Conservation (phyloP, 1,284 basidiomycete genomes). For the Fomes fomentarius region DNA sequence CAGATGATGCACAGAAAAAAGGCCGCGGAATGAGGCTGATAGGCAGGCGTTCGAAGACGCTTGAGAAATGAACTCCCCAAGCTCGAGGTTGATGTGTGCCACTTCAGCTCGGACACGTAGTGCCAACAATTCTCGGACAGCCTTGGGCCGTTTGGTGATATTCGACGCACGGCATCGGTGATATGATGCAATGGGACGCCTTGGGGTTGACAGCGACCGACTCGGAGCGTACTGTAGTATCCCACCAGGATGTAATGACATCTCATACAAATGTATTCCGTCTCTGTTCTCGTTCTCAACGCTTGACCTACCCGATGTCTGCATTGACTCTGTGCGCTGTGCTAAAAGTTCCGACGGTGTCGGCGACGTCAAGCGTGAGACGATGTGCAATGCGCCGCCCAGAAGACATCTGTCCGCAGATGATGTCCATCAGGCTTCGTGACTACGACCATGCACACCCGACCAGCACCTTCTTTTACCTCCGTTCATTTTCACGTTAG, state of each 20-base stretch:
- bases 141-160: not conserved
- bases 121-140: not conserved
- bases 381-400: conserved; percentile 4
- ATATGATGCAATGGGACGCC: too few species aligned
- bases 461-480: not conserved
- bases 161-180: too few species aligned
- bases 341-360: not conserved
- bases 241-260: too few species aligned
- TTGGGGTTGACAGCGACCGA: too few species aligned
- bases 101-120: not conserved
- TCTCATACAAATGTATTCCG: too few species aligned
- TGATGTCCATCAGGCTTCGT: conserved; percentile 23
- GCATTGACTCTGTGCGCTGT: not conserved
- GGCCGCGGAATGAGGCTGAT: too few species aligned
- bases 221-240: too few species aligned
- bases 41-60: not conserved
- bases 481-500: conserved; percentile 8
- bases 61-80: conserved; percentile 4
- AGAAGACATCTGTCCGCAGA: conserved; percentile 17
- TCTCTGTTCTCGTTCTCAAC: too few species aligned
- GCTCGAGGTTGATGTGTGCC: not conserved
- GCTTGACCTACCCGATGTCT: not conserved
- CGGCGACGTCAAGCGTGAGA: conserved; percentile 5
- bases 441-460: conserved; percentile 17
- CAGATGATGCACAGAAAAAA: too few species aligned